Conservation (phyloP, 306 rosid species). For the Prunus salicina region DNA sequence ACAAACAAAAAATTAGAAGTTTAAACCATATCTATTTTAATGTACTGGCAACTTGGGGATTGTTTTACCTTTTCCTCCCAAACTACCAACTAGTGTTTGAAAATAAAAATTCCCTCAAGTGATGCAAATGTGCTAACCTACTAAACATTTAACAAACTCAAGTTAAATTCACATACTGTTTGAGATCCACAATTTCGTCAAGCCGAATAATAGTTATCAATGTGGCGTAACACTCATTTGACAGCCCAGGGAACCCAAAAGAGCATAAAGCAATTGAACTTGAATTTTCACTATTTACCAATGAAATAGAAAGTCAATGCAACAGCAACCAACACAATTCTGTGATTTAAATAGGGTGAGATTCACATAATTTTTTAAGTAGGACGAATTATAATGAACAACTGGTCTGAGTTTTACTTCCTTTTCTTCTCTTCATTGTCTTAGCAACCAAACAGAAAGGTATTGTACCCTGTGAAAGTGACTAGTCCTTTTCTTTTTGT, state of each 20-base stretch:
- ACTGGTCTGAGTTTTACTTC: neutral
- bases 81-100: neutral
- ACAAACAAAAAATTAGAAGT: neutral
- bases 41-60: neutral
- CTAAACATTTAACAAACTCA: neutral
- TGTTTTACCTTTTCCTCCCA: neutral
- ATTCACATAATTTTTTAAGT: neutral
- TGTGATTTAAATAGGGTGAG: neutral
- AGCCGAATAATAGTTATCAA: conserved; percentile 5
- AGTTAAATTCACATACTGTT: neutral
- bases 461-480: neutral
- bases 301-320: conserved; percentile 26
- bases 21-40: neutral
- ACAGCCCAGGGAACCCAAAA: conserved; percentile 7
- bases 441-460: conserved; percentile 4
- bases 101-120: neutral
- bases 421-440: conserved; percentile 10
- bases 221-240: conserved; percentile 10
- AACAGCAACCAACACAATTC: conserved; percentile 13
- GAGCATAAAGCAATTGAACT: conserved; percentile 8
- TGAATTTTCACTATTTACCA: neutral
- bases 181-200: neutral
- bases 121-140: neutral
- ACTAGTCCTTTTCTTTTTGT: neutral
- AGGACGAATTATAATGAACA: conserved; percentile 12